Base-by-base conservation (phyloP, 2,329 filamentous ascomycete genomes). In the Cordyceps tenuipes region DNA sequence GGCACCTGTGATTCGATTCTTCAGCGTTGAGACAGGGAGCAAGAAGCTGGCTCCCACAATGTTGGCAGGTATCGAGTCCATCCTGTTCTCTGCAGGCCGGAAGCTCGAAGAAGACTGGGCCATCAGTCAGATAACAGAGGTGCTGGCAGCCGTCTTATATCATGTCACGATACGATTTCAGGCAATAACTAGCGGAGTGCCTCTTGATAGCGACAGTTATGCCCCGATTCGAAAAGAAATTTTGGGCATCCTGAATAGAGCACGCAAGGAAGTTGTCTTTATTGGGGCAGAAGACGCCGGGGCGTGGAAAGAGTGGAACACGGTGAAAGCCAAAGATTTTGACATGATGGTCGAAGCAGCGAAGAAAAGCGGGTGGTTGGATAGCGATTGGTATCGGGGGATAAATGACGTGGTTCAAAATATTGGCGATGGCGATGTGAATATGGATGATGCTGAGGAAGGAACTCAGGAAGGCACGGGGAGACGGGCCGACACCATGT, bases 1-100 rank as follows among this genome's bases (percentile, higher is more conserved):
- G n/a, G 84, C 85, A 68, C 83, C 86, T 0, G 80, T 83, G 0
- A 83, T 90, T 9, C 82, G 88, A 26, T 81, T 80, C 61, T 72
- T 95, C 12, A 57, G 88, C 69, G 79, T 79, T 44, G 79, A 81
- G 26, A 78, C 90, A 10, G 77, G 79, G 1, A 82, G 85, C 0
- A 79, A 82, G 7, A 78, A 77, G 4, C 80, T 91, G 3, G 84
- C 83, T 0, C 88, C 88, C 0, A 89, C 91, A 58, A 81, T 95
- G 0, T 82, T 90, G 53, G 87, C 89, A 0, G 91, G 89, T 1
- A 79, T 91, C 56, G 87, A 88, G 76, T 73, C 76, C 19, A 79
- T 83, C 53, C 66, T 78, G 12, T 69, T 71, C 1, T 76, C 77
- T 0, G 70, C 71, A 13, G 78, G 79, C n/a, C 70, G 67, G 29